These are phyloP conservation scores for Exophiala sideris DNA, from an alignment of 2,329 filamentous ascomycete genomes.

Conservation along the genomic window DNA sequence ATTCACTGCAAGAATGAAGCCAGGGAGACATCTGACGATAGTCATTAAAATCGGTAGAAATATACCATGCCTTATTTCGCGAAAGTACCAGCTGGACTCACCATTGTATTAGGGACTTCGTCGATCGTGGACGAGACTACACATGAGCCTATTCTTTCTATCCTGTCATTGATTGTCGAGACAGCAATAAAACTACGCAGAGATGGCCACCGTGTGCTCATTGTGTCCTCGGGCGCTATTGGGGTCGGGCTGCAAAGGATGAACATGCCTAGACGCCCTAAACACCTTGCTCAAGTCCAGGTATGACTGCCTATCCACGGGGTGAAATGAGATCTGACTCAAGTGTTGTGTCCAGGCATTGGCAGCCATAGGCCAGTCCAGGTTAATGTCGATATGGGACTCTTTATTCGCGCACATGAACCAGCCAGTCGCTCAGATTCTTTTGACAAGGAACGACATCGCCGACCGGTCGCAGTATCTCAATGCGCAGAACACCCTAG, in stretches of 20 bases:
- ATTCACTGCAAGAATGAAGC: conserved; percentile 56
- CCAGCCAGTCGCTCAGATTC: conserved; percentile 90
- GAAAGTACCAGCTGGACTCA: conserved; percentile 6
- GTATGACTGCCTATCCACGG: conserved; percentile 38
- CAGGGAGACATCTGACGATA: conserved; percentile 64
- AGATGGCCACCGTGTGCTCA: conserved; percentile 89
- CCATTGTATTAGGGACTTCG: conserved; percentile 69
- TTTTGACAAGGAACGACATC: conserved; percentile 93
- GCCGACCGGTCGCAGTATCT: conserved; percentile 91
- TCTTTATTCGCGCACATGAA: conserved; percentile 81
- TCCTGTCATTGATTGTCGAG: conserved; percentile 87
- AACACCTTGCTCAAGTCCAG: conserved; percentile 85
- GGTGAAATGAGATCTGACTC: neutral
- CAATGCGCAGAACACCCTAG: conserved; percentile 94
- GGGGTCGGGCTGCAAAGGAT: conserved; percentile 88
- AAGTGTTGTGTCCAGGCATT: conserved; percentile 60
- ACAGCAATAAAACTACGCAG: conserved; percentile 82
- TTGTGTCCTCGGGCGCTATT: conserved; percentile 96
- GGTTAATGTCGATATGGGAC: conserved; percentile 94
- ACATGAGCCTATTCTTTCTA: conserved; percentile 88
- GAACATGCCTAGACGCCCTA: conserved; percentile 82
- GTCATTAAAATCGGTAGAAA: conserved; percentile 79
- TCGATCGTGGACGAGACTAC: conserved; percentile 98
- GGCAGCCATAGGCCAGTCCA: conserved; percentile 92
- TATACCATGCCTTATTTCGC: neutral